Conservation (phyloP, 2,329 filamentous ascomycete species). For the Phialemoniopsis sp. region DNA sequence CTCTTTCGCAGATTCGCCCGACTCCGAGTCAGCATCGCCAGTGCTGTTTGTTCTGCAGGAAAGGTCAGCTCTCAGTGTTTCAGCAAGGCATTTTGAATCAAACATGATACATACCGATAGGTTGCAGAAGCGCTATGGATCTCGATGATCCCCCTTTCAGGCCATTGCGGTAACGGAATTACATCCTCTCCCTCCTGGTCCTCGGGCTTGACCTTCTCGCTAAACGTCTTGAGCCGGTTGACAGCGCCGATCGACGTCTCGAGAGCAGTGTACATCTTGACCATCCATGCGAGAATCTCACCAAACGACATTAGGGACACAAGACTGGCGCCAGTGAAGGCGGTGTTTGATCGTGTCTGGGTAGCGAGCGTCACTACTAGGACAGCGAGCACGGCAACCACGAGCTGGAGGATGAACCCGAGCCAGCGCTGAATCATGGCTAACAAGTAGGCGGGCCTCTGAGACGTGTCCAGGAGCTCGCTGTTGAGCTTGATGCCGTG, state of each 20-base stretch:
- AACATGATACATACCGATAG: constrained; percentile 16
- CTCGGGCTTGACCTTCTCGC: constrained; percentile 17
- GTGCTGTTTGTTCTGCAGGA: too few species aligned
- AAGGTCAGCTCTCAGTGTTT: too few species aligned
- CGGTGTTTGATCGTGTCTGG: constrained; percentile 26
- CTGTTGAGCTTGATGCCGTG: constrained; percentile 27
- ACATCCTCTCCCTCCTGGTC: constrained; percentile 20
- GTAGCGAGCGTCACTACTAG: constrained; percentile 45
- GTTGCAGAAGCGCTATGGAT: constrained; percentile 17
- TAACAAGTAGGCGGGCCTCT: constrained; percentile 53
- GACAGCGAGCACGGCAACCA: constrained; percentile 43
- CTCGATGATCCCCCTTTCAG: constrained; percentile 14
- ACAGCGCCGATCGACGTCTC: constrained; percentile 30
- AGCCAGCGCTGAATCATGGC: constrained; percentile 57
- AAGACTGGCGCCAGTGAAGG: constrained; percentile 32
- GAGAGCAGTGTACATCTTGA: constrained; percentile 24
- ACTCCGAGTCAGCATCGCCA: background rate
- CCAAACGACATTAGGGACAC: constrained; percentile 32
- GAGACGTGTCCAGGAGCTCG: constrained; percentile 46
- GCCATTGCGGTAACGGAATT: constrained; percentile 17
- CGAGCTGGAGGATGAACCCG: constrained; percentile 40
- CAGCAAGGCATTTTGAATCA: too few species aligned
- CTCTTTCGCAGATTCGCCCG: background rate
- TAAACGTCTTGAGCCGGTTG: constrained; percentile 23
- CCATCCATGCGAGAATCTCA: constrained; percentile 19